Evolutionary conservation across 2,329 filamentous ascomycete species (phyloP).

Genomic region (Hymenoscyphus repandus): DNA sequence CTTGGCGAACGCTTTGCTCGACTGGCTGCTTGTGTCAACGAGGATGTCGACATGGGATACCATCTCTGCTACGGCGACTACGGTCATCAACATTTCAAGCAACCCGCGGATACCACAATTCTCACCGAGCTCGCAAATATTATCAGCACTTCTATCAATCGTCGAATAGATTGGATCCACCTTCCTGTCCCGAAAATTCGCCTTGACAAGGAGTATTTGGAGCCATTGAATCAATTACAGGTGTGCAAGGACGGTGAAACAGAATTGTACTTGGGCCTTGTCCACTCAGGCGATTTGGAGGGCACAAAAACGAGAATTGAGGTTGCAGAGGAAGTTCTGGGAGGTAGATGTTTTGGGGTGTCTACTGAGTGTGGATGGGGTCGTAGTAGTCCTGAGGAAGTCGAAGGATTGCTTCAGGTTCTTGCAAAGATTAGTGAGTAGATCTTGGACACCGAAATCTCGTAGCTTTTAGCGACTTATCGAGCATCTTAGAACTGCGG

Average conservation of each 20-base stretch:
- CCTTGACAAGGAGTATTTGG: slow-evolving; percentile 35
- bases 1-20: slow-evolving; percentile 32
- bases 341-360: slow-evolving; percentile 33
- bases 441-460: too few species aligned
- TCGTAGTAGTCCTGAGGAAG: slow-evolving; percentile 17
- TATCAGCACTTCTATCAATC: slow-evolving; percentile 25
- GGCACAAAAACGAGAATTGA: slow-evolving; percentile 36
- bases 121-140: slow-evolving; percentile 35
- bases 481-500: too few species aligned
- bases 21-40: slow-evolving; percentile 30
- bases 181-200: slow-evolving; percentile 39
- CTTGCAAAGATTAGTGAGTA: too few species aligned
- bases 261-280: slow-evolving; percentile 37
- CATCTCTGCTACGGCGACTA: slow-evolving; percentile 46
- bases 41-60: slow-evolving; percentile 37
- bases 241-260: slow-evolving; percentile 22
- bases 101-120: slow-evolving; percentile 31
- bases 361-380: slow-evolving; percentile 39
- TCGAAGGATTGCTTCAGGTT: slow-evolving; percentile 10
- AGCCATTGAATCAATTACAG: slow-evolving; percentile 33
- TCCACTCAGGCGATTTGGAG: slow-evolving; percentile 35
- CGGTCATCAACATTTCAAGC: slow-evolving; percentile 38
- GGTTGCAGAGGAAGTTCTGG: slow-evolving; percentile 29
- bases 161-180: slow-evolving; percentile 37
- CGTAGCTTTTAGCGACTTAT: too few species aligned